Evolutionary conservation across 192 early-diverging fungal genomes (phyloP), one percentile per base, ranked within the genome.

Genomic region (Rhizoclosmatium sp.): DNA sequence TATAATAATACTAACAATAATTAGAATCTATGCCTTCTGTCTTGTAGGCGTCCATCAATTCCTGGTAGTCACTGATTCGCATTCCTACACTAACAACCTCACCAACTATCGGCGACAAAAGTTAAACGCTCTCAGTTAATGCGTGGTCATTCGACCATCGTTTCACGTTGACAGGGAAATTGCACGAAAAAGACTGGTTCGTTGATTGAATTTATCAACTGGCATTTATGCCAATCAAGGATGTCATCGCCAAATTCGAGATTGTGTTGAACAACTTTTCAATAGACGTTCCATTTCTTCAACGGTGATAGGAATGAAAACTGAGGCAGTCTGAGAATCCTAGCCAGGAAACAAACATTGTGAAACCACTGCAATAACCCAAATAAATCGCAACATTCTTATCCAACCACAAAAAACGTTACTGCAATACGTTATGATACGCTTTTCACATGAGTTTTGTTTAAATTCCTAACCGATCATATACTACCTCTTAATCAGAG

Each of bases 161-260:
- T 85, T 98, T 97, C 98, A 99, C 99, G 87, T 99, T 99, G 92
- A 99, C 93, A 21, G 98, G 98, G 92, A 99, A 99, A 58, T 93
- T 92, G 83, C 93, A 94, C 59, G 99, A 87, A 80, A 80, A 99
- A 88, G 74, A 99, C 98, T 45, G 98, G 98, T 78, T 93, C 91
- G 83, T 89, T 89, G 81, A 99, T 98, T 62, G 95, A 89, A 85
- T 99, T 96, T n/a, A 97, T 99, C 98, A 99, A 99, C 74, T 86
- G 83, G 76, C 98, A 94, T 85, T 99, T 97, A 48, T 97, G 97
- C 45, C 93, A 89, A 84, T 99, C 98, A 47, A 97, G 97, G 79
- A 99, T 99, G 84, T 99, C 98, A 71, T 99, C 97, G 69, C 98
- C 98, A 87, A 97, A 97, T 85, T 94, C 92, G 84, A 96, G 99